Conservation (phyloP, 2,329 filamentous ascomycete species). For the Aspergillus puulaauensis region DNA sequence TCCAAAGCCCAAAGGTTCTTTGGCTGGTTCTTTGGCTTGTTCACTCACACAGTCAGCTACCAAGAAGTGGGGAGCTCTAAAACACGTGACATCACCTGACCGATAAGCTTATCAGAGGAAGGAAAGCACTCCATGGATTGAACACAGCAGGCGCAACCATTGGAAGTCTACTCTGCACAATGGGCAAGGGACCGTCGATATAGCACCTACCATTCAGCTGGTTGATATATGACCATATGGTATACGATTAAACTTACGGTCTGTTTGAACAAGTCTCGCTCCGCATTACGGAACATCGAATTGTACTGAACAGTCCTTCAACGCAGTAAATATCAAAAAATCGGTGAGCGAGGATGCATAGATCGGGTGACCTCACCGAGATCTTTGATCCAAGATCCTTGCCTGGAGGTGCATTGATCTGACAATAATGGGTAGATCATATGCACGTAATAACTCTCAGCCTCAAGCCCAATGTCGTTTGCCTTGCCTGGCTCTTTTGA, state of each 20-base stretch:
- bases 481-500: neutral
- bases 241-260: neutral
- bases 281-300: neutral
- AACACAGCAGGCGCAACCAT: too few species aligned
- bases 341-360: neutral
- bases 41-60: neutral
- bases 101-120: neutral
- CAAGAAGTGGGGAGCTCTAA: neutral
- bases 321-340: neutral
- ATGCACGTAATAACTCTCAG: constrained; percentile 4
- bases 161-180: too few species aligned
- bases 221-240: neutral
- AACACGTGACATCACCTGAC: neutral
- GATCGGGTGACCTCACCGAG: neutral
- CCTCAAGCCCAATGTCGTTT: neutral
- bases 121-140: neutral
- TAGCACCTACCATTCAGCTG: neutral
- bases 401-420: neutral
- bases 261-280: neutral
- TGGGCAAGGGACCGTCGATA: too few species aligned
- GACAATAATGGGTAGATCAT: neutral
- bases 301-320: neutral
- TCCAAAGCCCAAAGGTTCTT: too few species aligned
- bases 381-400: neutral
- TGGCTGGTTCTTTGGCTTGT: too few species aligned